phyloP scores from a whole-genome alignment of 371 early-diverging fungal species.

The Mucor plumbeus region DNA sequence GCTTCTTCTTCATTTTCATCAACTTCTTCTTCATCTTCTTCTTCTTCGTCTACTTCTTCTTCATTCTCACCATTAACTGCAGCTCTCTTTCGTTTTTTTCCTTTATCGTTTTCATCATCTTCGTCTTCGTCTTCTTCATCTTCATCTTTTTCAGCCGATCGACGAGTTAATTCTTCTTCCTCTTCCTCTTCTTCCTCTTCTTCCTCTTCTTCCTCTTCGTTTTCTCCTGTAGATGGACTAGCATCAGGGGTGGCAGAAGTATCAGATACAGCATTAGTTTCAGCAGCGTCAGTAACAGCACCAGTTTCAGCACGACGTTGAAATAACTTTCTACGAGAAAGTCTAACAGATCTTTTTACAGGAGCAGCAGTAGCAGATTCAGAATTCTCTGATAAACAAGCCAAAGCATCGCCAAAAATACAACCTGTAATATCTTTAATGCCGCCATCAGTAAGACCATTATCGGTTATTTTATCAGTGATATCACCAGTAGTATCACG shows the following conservation, averaged over 20 bases:
- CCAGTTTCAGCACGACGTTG: constrained; percentile 1
- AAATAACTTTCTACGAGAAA: background rate
- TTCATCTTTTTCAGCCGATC: background rate
- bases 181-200: background rate
- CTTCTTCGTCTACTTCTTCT: background rate
- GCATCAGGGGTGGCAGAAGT: too few species aligned
- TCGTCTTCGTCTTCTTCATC: background rate
- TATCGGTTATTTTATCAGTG: background rate
- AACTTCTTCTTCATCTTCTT: background rate
- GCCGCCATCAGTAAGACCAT: background rate
- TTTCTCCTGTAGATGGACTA: too few species aligned
- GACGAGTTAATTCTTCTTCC: background rate
- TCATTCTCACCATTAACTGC: too few species aligned
- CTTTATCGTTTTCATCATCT: background rate
- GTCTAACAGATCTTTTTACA: background rate
- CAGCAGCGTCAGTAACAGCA: background rate
- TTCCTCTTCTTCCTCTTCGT: too few species aligned
- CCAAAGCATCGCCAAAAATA: background rate
- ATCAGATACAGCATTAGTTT: background rate
- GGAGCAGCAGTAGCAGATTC: background rate
- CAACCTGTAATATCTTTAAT: background rate
- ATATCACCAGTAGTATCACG: background rate
- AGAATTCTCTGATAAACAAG: background rate
- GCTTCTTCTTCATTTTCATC: background rate
- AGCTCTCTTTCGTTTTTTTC: background rate